phyloP scores from a whole-genome alignment of 352 stramenopile genomes.

The Chloridella minuta region DNA sequence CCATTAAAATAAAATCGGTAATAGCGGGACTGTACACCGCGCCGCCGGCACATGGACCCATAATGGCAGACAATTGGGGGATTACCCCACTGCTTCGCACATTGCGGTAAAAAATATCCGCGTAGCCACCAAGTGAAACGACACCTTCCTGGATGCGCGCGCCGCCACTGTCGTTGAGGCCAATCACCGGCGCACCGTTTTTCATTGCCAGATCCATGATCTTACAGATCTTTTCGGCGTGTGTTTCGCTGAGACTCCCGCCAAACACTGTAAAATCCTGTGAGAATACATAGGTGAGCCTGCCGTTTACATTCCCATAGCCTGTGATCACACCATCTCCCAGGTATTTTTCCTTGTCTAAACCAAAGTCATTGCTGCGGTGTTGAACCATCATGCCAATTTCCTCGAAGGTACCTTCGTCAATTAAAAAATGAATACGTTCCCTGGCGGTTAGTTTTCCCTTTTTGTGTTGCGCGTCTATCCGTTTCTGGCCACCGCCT shows the following conservation, averaged over 20 bases:
- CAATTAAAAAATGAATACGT: no score
- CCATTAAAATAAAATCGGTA: slow-evolving; percentile 98
- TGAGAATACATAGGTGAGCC: slow-evolving; percentile 84
- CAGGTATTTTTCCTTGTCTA: no score
- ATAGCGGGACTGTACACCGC: slow-evolving; percentile 62
- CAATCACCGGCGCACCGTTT: slow-evolving; percentile 64
- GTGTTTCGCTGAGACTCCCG: slow-evolving; percentile 62
- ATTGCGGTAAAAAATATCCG: slow-evolving; percentile 92
- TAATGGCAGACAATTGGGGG: slow-evolving; percentile 79
- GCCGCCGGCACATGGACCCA: slow-evolving; percentile 71
- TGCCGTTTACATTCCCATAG: no score
- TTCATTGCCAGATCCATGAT: slow-evolving; percentile 81
- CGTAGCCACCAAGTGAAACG: slow-evolving; percentile 74
- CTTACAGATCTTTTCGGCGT: slow-evolving; percentile 92
- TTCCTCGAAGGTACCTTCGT: no score
- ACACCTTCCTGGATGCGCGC: slow-evolving; percentile 91
- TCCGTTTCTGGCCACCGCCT: slow-evolving; percentile 14
- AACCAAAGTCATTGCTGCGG: no score
- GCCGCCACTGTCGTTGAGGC: slow-evolving; percentile 81
- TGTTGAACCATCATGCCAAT: no score
- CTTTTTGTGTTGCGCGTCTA: slow-evolving; percentile 13
- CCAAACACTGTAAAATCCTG: slow-evolving; percentile 93
- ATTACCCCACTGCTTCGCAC: slow-evolving; percentile 61
- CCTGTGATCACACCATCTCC: no score
- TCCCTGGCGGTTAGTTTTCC: no score